Evolutionary conservation across 176 grass and related monocot genomes (phyloP), one percentile per base, ranked within the genome.

Genomic region (Microstegium vimineum): DNA sequence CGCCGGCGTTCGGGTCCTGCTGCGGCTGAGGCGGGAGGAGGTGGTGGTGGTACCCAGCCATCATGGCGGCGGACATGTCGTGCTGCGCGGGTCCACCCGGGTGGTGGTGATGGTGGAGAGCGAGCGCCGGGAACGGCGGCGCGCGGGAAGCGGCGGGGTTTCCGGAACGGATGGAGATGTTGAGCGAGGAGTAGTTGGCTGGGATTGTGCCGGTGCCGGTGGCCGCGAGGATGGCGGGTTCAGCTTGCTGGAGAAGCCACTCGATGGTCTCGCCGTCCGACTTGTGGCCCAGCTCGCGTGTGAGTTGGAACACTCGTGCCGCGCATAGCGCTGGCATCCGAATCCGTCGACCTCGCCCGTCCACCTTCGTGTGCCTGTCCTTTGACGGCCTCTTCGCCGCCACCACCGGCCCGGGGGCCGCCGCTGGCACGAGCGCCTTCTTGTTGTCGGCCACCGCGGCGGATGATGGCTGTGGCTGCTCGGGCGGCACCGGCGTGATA

Each of bases 181-280:
- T 99, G 61, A 99, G 89, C 14, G 97, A 81, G 35, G 91, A 90
- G 85, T 90, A 92, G 85, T 96, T 96, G 40, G 97, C 93, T 10
- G 97, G 97, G 59, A 96, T 94, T 64, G 97, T 96, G 15, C 97
- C 97, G 11, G 97, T 99, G 4, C 97, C 97, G 1, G 97, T 99
- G 17, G 97, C 93, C 9, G 97, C 93, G 9, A 99, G 78, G 77
- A 99, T 99, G 66, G 97, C 93, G 6, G 97, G 93, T 69, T 99
- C 97, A 18, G 97, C 97, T 82, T 99, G 97, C 86, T 96, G 93
- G 54, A 99, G 87, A 32, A 99, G 70, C 97, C 97, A 99, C 85
- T 99, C 97, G 82, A 99, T 94, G 33, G 97, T 99, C 89, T 99
- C 97, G 45, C 97, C 97, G 52, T 99, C 97, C 0, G 97, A 96